These are phyloP conservation scores for Xylariales sp. DNA, from an alignment of 2,329 filamentous ascomycete genomes.

Conservation along the genomic window DNA sequence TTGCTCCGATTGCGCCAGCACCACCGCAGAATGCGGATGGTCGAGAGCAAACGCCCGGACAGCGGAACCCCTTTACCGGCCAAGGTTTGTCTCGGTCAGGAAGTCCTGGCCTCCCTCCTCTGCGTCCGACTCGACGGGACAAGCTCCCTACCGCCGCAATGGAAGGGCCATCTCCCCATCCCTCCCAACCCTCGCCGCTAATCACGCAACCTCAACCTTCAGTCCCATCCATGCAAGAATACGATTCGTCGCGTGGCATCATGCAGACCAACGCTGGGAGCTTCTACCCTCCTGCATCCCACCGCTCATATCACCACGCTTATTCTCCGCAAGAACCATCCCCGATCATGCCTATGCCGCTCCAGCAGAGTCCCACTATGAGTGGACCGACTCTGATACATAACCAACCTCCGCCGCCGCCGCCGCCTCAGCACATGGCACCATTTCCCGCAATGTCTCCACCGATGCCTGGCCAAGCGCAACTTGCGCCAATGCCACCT, in stretches of 20 bases:
- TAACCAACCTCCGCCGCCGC: constrained; percentile 13
- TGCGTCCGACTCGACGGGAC: constrained; percentile 25
- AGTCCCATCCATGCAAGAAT: constrained; percentile 19
- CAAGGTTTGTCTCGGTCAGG: constrained; percentile 19
- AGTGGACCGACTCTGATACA: constrained; percentile 12
- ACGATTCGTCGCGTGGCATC: constrained; percentile 19
- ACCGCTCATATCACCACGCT: constrained; percentile 29
- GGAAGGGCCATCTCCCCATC: constrained; percentile 14
- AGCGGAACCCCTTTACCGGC: constrained; percentile 28
- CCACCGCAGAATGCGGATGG: constrained; percentile 17
- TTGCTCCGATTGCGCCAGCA: constrained; percentile 22
- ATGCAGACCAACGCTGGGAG: constrained; percentile 28
- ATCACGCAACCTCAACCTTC: constrained; percentile 10
- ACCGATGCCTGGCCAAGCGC: constrained; percentile 16
- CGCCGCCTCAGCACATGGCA: constrained; percentile 12
- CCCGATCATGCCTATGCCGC: constrained; percentile 18
- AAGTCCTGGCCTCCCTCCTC: constrained; percentile 30
- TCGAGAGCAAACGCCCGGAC: constrained; percentile 9
- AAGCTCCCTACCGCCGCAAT: constrained; percentile 14
- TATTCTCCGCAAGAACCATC: constrained; percentile 26
- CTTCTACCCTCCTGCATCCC: constrained; percentile 29
- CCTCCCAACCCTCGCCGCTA: no score
- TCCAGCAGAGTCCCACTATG: constrained; percentile 15
- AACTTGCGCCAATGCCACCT: constrained; percentile 18
- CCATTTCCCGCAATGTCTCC: constrained; percentile 20